phyloP scores from a whole-genome alignment of 306 rosid species.

The Calophaca sinica region DNA sequence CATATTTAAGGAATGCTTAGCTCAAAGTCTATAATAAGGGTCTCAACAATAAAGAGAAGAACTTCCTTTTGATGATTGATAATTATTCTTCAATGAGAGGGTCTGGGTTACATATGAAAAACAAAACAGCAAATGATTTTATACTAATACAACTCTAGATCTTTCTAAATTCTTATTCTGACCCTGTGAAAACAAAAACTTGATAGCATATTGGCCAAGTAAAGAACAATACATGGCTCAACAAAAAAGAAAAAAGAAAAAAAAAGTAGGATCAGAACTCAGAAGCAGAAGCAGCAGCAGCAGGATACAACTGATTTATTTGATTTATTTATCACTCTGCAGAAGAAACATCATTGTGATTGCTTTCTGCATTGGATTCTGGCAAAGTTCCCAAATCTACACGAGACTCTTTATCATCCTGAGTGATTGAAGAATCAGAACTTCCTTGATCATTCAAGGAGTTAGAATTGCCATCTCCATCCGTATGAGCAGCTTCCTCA shows the following conservation, averaged over 20 bases:
- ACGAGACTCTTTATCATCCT: slow-evolving; percentile 62
- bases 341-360: slow-evolving; percentile 52
- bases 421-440: slow-evolving; percentile 60
- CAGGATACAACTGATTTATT: slow-evolving; percentile 40
- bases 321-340: slow-evolving; percentile 54
- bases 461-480: slow-evolving; percentile 46
- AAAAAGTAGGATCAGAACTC: slow-evolving; percentile 22
- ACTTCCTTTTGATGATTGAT: slow-evolving; percentile 19
- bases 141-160: slow-evolving; percentile 39
- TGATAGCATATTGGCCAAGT: slow-evolving; percentile 39
- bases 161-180: slow-evolving; percentile 35
- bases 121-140: slow-evolving; percentile 46
- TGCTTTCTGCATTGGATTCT: slow-evolving; percentile 60
- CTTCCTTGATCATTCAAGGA: slow-evolving; percentile 47
- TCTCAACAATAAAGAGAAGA: slow-evolving; percentile 17
- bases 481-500: slow-evolving; percentile 42
- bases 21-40: background rate
- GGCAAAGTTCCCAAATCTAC: slow-evolving; percentile 74
- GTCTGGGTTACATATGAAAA: slow-evolving; percentile 36
- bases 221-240: slow-evolving; percentile 38
- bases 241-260: slow-evolving; percentile 21
- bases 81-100: slow-evolving; percentile 29
- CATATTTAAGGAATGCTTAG: background rate
- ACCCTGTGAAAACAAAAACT: slow-evolving; percentile 23
- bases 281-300: slow-evolving; percentile 31